These are phyloP conservation scores for Pseudonitzschia multiseries DNA, from an alignment of 108 stramenopile species.

Conservation along the genomic window DNA sequence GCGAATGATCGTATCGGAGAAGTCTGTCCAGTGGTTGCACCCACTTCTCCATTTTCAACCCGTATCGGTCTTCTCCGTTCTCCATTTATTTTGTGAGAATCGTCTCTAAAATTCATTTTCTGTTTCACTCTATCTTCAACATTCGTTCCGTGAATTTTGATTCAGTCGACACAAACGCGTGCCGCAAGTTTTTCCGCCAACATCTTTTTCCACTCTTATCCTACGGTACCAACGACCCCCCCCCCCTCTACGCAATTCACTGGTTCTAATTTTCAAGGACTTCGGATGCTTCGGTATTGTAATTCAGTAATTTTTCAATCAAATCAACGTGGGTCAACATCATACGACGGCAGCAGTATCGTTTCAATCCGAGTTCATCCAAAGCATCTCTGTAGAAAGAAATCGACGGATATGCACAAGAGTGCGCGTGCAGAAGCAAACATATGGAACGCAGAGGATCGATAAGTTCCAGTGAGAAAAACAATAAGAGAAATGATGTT, in stretches of 20 bases:
- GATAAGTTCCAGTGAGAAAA: not conserved
- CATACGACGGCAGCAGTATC: constrained; percentile 99
- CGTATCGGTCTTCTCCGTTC: no score
- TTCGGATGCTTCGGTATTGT: constrained; percentile 93
- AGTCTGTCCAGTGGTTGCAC: no score
- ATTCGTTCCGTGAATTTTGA: no score
- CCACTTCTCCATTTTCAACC: no score
- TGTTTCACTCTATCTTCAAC: no score
- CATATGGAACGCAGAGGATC: not conserved
- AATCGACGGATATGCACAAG: not conserved
- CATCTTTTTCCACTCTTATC: not conserved
- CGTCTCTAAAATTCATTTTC: no score
- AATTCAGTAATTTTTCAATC: constrained; percentile 99
- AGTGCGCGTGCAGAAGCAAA: not conserved
- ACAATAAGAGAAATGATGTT: not conserved
- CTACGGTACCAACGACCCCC: no score
- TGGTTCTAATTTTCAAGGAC: constrained; percentile 26
- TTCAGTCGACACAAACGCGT: no score
- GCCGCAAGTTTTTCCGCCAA: no score
- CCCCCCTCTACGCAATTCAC: not conserved
- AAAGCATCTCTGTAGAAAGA: constrained; percentile 82
- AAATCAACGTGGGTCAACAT: constrained; percentile 99
- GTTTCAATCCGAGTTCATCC: constrained; percentile 94
- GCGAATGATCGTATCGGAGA: no score
- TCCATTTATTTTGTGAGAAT: no score